Base-by-base conservation (phyloP, 805 yeast genomes). In the Metschnikowia borealis region DNA sequence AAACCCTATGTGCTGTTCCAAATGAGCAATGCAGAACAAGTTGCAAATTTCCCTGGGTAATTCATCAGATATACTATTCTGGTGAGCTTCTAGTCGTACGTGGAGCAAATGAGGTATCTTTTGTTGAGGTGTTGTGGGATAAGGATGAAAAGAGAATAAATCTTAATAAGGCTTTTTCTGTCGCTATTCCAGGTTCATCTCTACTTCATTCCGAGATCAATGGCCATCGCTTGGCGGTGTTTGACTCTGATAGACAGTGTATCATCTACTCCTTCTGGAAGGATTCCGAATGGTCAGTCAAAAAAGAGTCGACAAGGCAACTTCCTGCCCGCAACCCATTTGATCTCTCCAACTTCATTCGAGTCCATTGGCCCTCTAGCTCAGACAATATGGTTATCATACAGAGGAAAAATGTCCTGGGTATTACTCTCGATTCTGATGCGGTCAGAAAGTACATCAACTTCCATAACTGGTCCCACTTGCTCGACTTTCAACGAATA, bases 391-490 rank as follows among this genome's bases (percentile, higher is more conserved):
- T 51, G 15, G 32, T 34, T 31, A 20, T 43, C 15, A 49, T 55
- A 32, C 23, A 44, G n/a, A 39, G 58, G 11, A 55, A 48, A 39
- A 42, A 54, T 18, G 51, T 45, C n/a, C 13, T 34, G 20, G 42
- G 45, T 8, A 29, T 49, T 26, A 10, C 38, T 29, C 23, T 36
- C 11, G 29, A 31, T 11, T 31, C 47, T 4, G 8, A n/a, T 5
- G 10, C 11, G 11, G 39, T 39, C 20, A 42, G 33, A 21, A 55
- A 47, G 38, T 45, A 53, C 38, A 44, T 56, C 38, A 43, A 54
- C 26, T 53, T 55, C 18, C 55, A 50, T 29, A 36, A 21, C 36
- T 57, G 59, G 59, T 54, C 59, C n/a, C 54, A 45, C 2, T 43
- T 49, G 20, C 59, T 52, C 31, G 60, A 57, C 44, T 35, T 49